These are phyloP conservation scores for Candida parachauliodes DNA, from an alignment of 805 yeast species.

Conservation along the genomic window DNA sequence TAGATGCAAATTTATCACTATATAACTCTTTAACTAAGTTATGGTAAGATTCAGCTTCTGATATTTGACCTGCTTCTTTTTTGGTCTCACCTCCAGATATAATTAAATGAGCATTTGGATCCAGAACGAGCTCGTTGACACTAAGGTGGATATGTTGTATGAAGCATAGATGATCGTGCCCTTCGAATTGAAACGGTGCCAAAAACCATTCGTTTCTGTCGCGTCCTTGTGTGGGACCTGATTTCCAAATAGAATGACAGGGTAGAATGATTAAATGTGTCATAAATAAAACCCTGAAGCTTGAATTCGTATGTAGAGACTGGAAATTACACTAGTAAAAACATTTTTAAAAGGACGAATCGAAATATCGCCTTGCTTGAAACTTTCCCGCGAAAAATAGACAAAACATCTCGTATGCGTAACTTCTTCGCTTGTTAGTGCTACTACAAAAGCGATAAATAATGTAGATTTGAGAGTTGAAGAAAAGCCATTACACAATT, in stretches of 20 bases:
- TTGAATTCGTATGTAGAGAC: too few species aligned
- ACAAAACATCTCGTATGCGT: too few species aligned
- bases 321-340: too few species aligned
- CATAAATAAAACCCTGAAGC: background rate
- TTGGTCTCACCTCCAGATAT: constrained; percentile 75
- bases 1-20: constrained; percentile 11
- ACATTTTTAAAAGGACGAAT: too few species aligned
- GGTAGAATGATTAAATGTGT: constrained; percentile 35
- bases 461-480: too few species aligned
- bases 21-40: constrained; percentile 36
- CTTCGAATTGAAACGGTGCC: constrained; percentile 65
- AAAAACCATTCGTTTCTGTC: constrained; percentile 57
- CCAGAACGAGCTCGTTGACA: constrained; percentile 28
- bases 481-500: too few species aligned
- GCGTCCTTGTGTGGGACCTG: constrained; percentile 42
- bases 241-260: constrained; percentile 61
- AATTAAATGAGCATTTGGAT: constrained; percentile 34
- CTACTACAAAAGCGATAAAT: too few species aligned
- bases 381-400: too few species aligned
- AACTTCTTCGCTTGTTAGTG: too few species aligned
- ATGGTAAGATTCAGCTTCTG: constrained; percentile 61
- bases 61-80: constrained; percentile 45
- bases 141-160: constrained; percentile 55
- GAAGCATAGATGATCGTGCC: constrained; percentile 65
- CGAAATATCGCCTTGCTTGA: too few species aligned